Evolutionary conservation across 768 basidiomycete genomes (phyloP).

Genomic region (Rhizopogon vesiculosus): DNA sequence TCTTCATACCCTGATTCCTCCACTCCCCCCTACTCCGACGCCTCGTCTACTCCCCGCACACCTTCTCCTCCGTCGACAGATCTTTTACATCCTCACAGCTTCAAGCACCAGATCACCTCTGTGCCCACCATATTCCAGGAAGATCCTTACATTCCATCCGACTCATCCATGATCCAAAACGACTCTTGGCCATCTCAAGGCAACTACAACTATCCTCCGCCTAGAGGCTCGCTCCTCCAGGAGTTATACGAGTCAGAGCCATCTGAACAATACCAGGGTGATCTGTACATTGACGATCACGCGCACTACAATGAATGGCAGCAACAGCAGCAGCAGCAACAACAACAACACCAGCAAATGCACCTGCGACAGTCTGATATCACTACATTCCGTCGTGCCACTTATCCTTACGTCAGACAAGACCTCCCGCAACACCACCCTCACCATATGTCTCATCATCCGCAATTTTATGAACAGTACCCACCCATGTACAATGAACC

Average conservation of each 20-base stretch:
- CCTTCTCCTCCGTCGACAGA: slow-evolving; percentile 56
- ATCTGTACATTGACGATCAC: slow-evolving; percentile 32
- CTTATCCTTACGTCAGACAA: slow-evolving; percentile 73
- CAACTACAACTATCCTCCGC: slow-evolving; percentile 28
- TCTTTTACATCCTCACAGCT: slow-evolving; percentile 28
- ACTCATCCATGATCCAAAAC: slow-evolving; percentile 31
- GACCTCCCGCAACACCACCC: slow-evolving; percentile 50
- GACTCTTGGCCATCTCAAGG: slow-evolving; percentile 35
- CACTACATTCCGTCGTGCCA: slow-evolving; percentile 54
- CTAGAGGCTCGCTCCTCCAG: slow-evolving; percentile 55
- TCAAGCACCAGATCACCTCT: slow-evolving; percentile 42
- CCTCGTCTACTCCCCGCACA: slow-evolving; percentile 64
- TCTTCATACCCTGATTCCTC: slow-evolving; percentile 16
- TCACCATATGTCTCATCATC: slow-evolving; percentile 27
- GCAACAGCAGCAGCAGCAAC: slow-evolving; percentile 28
- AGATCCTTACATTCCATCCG: slow-evolving; percentile 27
- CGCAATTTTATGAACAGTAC: slow-evolving; percentile 28
- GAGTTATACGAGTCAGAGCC: slow-evolving; percentile 67
- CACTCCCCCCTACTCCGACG: slow-evolving; percentile 52
- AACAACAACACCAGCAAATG: slow-evolving; percentile 15
- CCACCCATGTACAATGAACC: slow-evolving; percentile 37
- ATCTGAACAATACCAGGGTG: slow-evolving; percentile 32
- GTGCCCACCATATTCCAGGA: slow-evolving; percentile 48
- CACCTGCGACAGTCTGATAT: slow-evolving; percentile 34
- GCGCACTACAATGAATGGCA: slow-evolving; percentile 31